Evolutionary conservation across 352 stramenopile genomes (phyloP), one percentile per base, ranked within the genome.

Genomic region (Phytophthora lateralis): DNA sequence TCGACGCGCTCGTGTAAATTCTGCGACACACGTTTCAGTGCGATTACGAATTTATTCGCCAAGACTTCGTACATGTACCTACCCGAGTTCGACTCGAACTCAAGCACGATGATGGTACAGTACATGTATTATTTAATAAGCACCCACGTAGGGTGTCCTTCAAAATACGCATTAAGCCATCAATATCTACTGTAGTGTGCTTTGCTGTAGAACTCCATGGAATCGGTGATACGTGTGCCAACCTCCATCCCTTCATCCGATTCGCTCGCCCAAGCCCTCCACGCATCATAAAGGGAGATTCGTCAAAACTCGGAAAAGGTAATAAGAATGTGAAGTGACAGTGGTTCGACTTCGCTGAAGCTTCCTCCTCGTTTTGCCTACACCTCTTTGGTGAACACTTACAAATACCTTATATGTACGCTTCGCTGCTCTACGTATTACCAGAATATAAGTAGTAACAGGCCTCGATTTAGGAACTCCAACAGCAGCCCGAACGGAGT

Each of bases 241-340:
- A 47, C 50, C 35, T 37, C 24, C n/a, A n/a, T n/a, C n/a, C n/a
- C n/a, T n/a, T n/a, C 42, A 61, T 38, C 15, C 29, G 39, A 34
- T 17, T 53, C 17, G 29, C 53, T 29, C 32, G 8, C 54, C 54
- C 44, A 20, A 49, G 6, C 35, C 55, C 55, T 63, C 55, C 55
- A 52, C 55, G 14, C 55, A 63, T 57, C 55, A 63, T 32, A 20
- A 6, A 24, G 4, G 8, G 30, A 51, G 29, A 55, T 54, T 54
- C 54, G 17, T 6, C 45, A 63, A 8, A 15, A 9, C 5, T 27
- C 5, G 46, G 55, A 63, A 45, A 44, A 41, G 45, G 45, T 52
- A 63, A 57, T 57, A 43, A 8, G 55, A 63, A 56, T 56, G 45
- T 63, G 45, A 63, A 30, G 21, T 3, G 21, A 24, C 21, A 24